phyloP scores from a whole-genome alignment of 164 flowering plant genomes.

The Euptelea pleiosperma region DNA sequence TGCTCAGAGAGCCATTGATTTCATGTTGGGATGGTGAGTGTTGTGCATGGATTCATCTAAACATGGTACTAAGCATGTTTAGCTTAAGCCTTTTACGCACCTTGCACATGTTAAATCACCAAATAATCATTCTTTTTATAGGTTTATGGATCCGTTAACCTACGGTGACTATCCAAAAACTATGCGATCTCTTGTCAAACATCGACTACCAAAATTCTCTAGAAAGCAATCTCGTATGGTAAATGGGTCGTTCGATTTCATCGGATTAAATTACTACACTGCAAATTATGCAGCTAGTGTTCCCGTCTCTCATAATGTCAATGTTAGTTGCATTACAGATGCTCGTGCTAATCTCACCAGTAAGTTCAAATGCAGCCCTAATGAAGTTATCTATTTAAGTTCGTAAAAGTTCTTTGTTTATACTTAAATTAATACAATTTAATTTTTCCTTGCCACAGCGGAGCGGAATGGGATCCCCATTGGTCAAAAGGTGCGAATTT shows the following conservation, averaged over 20 bases:
- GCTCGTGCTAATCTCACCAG: conserved; percentile 18
- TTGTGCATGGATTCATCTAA: not conserved
- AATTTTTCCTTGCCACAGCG: conserved; percentile 5
- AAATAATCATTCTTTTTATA: conserved; percentile 11
- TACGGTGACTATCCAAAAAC: conserved; percentile 48
- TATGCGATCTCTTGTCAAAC: conserved; percentile 36
- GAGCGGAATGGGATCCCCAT: conserved; percentile 17
- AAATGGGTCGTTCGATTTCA: conserved; percentile 36
- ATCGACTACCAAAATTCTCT: conserved; percentile 42
- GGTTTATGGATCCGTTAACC: conserved; percentile 50
- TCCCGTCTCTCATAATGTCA: not conserved
- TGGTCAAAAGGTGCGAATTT: conserved; percentile 14
- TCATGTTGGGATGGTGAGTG: conserved; percentile 42
- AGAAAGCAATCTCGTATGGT: conserved; percentile 30
- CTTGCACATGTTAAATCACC: not conserved
- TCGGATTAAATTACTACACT: conserved; percentile 44
- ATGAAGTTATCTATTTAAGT: not conserved
- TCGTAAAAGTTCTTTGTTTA: not conserved
- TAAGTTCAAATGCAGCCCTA: conserved; percentile 2
- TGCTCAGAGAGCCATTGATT: conserved; percentile 49
- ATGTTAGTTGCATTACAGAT: conserved; percentile 21
- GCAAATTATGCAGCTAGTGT: conserved; percentile 29
- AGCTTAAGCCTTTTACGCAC: not conserved
- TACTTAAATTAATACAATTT: not conserved
- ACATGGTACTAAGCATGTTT: not conserved